Base-by-base conservation (phyloP, 352 stramenopile genomes). In the Pythium chondricola region DNA sequence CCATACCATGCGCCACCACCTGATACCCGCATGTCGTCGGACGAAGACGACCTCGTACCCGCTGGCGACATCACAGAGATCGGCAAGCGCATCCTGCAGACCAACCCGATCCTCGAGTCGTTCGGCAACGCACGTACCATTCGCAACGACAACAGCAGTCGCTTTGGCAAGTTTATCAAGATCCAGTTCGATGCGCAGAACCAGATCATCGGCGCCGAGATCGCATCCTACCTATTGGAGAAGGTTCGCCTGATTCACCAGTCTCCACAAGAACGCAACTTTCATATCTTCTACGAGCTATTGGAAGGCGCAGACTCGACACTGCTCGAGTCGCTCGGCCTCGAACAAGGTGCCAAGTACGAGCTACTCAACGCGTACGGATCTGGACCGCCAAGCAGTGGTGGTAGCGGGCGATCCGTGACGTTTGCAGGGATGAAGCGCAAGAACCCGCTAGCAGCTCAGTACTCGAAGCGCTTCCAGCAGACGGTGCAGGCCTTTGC, bases 41-140 rank as follows among this genome's bases (percentile, higher is more conserved):
- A 53, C 16, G 54, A 50, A 10, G 41, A 52, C 10, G 43, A 68
- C 7, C 16, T 44, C 6, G 42, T 59, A 5, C 56, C 48, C 6
- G 63, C 52, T 6, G 50, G 55, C 26, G 74, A 71, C 22, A 78
- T 80, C 13, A 68, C 83, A 20, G 75, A 90, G 56, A 90, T 94
- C 44, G 80, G 82, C 11, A 70, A 72, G 21, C 78, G 92, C 39
- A 96, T 98, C 21, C 57, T 98, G 22, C 93, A 98, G 70, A 97
- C 88, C 8, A 98, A 98, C 55, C 95, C 95, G 24, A 98, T 98
- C 53, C 67, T 98, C 16, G 95, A 98, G 67, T 95, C 85, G 22
- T 98, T 98, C 67, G 95, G 95, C 30, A 98, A 98, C 57, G 95
- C 95, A 1, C 84, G 94, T 52, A 98, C 95, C 3, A 90, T 98